These are phyloP conservation scores for Tripterygium wilfordii DNA, from an alignment of 177 flowering plant genomes.

Conservation along the genomic window DNA sequence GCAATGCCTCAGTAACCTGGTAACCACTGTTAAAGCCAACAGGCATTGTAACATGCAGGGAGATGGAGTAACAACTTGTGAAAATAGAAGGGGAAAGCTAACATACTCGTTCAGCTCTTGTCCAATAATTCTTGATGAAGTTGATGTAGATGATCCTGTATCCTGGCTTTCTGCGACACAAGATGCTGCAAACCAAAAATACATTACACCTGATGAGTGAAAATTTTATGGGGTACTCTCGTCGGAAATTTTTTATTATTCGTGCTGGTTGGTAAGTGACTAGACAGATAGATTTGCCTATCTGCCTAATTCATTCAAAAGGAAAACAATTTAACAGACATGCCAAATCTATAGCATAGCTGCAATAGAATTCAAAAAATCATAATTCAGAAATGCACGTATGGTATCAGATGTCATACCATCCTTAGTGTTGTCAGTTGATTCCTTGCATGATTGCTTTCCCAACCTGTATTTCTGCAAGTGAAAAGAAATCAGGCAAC, in stretches of 20 bases:
- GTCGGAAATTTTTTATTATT: too few species aligned
- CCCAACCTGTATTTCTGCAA: slow-evolving; percentile 90
- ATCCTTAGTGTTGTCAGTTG: slow-evolving; percentile 72
- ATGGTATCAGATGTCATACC: slow-evolving; percentile 36
- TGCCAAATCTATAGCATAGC: too few species aligned
- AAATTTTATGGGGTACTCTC: too few species aligned
- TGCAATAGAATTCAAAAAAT: too few species aligned
- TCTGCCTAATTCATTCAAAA: too few species aligned
- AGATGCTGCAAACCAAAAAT: slow-evolving; percentile 46
- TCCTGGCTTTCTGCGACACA: slow-evolving; percentile 68
- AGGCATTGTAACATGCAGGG: neutral
- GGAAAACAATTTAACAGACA: neutral
- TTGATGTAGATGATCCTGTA: slow-evolving; percentile 55
- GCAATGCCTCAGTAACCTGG: slow-evolving; percentile 94
- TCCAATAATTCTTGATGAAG: slow-evolving; percentile 49
- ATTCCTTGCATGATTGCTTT: slow-evolving; percentile 81
- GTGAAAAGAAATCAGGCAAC: neutral
- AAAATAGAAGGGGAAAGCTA: neutral
- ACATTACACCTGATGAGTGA: neutral
- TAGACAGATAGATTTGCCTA: too few species aligned
- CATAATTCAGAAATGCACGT: too few species aligned
- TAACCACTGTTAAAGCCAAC: slow-evolving; percentile 42
- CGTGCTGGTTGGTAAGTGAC: too few species aligned
- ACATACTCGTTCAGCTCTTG: slow-evolving; percentile 85
- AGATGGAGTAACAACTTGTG: neutral